Conservation (phyloP, 768 basidiomycete species). For the Coprinellus aureogranulatus region DNA sequence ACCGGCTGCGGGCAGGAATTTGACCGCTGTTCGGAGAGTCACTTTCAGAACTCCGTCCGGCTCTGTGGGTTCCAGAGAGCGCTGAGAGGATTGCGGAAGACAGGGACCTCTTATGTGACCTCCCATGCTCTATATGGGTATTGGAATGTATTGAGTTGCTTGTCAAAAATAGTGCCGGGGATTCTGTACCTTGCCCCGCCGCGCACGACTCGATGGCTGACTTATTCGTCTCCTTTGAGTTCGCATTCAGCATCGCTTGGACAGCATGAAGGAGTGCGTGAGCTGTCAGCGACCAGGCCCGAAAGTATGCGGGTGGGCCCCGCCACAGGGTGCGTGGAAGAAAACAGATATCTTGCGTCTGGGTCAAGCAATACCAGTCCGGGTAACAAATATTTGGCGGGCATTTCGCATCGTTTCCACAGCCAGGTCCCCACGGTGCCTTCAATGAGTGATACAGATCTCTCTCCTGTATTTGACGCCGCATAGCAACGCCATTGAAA, state of each 20-base stretch:
- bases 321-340: too few species aligned
- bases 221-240: not conserved
- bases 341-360: too few species aligned
- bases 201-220: not conserved
- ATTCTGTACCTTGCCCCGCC: not conserved
- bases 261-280: not conserved
- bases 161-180: not conserved
- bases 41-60: not conserved
- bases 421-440: not conserved
- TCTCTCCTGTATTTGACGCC: not conserved
- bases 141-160: not conserved
- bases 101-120: not conserved
- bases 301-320: too few species aligned
- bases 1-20: not conserved
- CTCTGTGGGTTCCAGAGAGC: slow-evolving; percentile 3
- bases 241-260: not conserved
- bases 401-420: not conserved
- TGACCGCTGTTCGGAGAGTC: not conserved
- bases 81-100: slow-evolving; percentile 3
- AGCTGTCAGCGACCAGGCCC: not conserved
- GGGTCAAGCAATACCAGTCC: too few species aligned
- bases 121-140: not conserved
- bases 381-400: too few species aligned
- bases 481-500: not conserved
- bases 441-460: not conserved